Conservation (phyloP, 2,329 filamentous ascomycete genomes). For the Fusarium fujikuroi region DNA sequence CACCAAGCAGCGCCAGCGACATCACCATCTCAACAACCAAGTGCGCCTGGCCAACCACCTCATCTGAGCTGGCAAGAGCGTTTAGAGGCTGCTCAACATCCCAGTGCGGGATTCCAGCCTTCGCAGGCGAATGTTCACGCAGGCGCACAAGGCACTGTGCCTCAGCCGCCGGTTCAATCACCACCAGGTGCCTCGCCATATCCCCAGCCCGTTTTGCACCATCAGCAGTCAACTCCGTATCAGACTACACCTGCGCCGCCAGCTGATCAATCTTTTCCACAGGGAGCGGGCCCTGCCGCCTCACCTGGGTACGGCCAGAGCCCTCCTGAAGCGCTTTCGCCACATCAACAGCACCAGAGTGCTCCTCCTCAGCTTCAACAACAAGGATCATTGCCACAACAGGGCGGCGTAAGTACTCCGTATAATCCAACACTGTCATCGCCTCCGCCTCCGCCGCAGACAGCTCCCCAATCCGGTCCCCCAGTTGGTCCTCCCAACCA, state of each 20-base stretch:
- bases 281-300: background rate
- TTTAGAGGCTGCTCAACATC: background rate
- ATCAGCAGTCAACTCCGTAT: background rate
- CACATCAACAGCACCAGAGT: constrained; percentile 1
- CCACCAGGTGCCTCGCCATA: background rate
- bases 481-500: background rate
- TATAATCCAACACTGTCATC: background rate
- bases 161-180: background rate
- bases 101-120: background rate
- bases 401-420: background rate
- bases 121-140: background rate
- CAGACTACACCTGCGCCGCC: background rate
- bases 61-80: background rate
- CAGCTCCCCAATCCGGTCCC: background rate
- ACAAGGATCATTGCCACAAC: constrained; percentile 2
- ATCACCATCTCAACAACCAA: background rate
- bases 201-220: constrained; percentile 3
- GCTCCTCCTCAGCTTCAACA: background rate
- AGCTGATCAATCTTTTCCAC: background rate
- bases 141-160: background rate
- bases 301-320: background rate
- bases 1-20: constrained; percentile 2
- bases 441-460: background rate
- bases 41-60: background rate
- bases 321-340: background rate